Base-by-base conservation (phyloP, 768 basidiomycete species). In the Hericium erinaceus region DNA sequence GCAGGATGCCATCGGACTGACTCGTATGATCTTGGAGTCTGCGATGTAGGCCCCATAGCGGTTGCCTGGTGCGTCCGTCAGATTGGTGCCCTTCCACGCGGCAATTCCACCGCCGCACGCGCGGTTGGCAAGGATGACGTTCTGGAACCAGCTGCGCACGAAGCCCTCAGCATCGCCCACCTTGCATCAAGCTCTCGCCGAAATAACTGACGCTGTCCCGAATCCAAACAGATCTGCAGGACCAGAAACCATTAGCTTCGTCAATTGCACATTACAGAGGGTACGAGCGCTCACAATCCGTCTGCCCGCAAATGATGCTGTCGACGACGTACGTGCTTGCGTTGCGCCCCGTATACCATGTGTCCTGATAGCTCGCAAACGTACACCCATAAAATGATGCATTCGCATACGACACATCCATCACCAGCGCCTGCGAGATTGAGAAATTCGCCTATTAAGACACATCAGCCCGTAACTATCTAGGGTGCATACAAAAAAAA, bases 371-470 rank as follows among this genome's bases (percentile, higher is more conserved):
- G 62, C 80, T 82, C 0, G 80, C 74, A 61, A 83, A 83, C 1
- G 79, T 73, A 60, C 81, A 83, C 0, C 79, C 80, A 60, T 83
- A 85, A 67, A 85, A 85, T 1, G 83, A 84, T 7, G 83, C 82
- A 56, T 86, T 86, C 4, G 83, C 77, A 60, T 84, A 82, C 1
- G 79, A 81, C 26, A 85, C 79, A 57, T 81, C 79, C 3, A 79
- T 82, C 24, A 80, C 82, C 10, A 86, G 70, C 1, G 85, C 84
- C 64, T 80, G 85, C 1, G 82, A 77, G 40, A 84, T 82, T 0
- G 80, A 65, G 56, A 78, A 83, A 56, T 83, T 78, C 33, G n/a
- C n/a, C n/a, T n/a, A n/a, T n/a, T n/a, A n/a, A n/a, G n/a, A n/a
- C n/a, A n/a, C n/a, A n/a, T n/a, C n/a, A n/a, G n/a, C n/a, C n/a